phyloP scores from a whole-genome alignment of 2,329 filamentous ascomycete genomes.

The Neocucurbitaria cava region DNA sequence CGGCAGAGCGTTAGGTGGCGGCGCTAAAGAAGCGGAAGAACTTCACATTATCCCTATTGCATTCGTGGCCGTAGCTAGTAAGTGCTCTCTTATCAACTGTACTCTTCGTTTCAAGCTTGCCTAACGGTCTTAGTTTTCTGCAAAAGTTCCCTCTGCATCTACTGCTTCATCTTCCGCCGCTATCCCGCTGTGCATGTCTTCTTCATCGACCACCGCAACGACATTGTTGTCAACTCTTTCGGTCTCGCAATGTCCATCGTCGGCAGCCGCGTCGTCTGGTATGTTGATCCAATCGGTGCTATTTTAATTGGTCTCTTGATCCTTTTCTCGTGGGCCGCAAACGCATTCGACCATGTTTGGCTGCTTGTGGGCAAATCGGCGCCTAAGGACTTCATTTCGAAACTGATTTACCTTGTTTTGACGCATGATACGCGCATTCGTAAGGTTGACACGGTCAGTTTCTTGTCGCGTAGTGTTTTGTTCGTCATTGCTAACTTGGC shows the following conservation, averaged over 20 bases:
- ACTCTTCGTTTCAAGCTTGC: neutral
- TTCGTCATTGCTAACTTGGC: slow-evolving; percentile 18
- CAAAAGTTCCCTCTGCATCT: slow-evolving; percentile 61
- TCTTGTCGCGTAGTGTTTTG: slow-evolving; percentile 1
- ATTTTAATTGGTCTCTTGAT: slow-evolving; percentile 67
- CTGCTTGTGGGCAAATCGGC: slow-evolving; percentile 68
- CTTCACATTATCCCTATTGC: slow-evolving; percentile 63
- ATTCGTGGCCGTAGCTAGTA: slow-evolving; percentile 63
- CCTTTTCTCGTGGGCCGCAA: slow-evolving; percentile 66
- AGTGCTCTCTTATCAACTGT: slow-evolving; percentile 26
- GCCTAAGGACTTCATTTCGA: slow-evolving; percentile 63
- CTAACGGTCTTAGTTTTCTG: slow-evolving; percentile 52
- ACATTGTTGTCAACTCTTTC: slow-evolving; percentile 63
- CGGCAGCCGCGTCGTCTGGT: slow-evolving; percentile 63
- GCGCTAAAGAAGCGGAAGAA: slow-evolving; percentile 51
- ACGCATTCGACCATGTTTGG: slow-evolving; percentile 68
- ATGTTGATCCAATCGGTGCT: slow-evolving; percentile 67
- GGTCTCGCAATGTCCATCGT: slow-evolving; percentile 64
- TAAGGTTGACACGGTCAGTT: slow-evolving; percentile 62
- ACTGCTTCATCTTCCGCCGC: slow-evolving; percentile 60
- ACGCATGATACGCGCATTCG: slow-evolving; percentile 62
- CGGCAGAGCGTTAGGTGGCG: slow-evolving; percentile 58
- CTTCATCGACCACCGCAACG: slow-evolving; percentile 65
- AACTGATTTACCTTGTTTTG: slow-evolving; percentile 63
- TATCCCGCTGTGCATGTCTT: slow-evolving; percentile 65